Conservation (phyloP, 768 basidiomycete species). For the Amanita brunnescens region DNA sequence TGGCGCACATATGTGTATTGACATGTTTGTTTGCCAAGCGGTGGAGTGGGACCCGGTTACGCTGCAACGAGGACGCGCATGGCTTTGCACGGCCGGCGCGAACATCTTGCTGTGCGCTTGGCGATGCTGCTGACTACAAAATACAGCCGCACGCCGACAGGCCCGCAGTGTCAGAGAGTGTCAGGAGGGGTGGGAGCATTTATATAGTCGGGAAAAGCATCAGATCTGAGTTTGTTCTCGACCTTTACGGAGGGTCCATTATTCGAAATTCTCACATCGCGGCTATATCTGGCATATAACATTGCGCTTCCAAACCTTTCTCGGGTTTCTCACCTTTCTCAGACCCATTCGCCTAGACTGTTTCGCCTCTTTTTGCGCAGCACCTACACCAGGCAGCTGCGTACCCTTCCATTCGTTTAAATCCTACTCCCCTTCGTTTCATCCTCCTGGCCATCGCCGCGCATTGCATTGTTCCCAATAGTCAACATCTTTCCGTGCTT, state of each 20-base stretch:
- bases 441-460: conserved; percentile 6
- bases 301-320: too few relatives aligned
- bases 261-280: background rate
- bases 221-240: too few relatives aligned
- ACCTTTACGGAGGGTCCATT: background rate
- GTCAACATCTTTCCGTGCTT: conserved; percentile 14
- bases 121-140: too few relatives aligned
- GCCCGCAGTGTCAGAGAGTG: too few relatives aligned
- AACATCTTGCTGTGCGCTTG: too few relatives aligned
- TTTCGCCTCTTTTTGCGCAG: background rate
- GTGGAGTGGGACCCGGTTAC: too few relatives aligned
- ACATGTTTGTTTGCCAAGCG: background rate
- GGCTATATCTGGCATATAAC: too few relatives aligned
- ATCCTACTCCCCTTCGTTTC: conserved; percentile 21
- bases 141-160: too few relatives aligned
- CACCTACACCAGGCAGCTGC: background rate
- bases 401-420: conserved; percentile 9
- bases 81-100: too few relatives aligned
- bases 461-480: background rate
- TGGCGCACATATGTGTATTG: background rate
- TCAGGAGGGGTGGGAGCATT: too few relatives aligned
- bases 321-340: background rate
- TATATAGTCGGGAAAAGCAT: too few relatives aligned
- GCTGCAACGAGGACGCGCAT: too few relatives aligned
- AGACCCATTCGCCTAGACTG: background rate